phyloP scores from a whole-genome alignment of 2,329 filamentous ascomycete genomes.

The Exophiala oligosperma region DNA sequence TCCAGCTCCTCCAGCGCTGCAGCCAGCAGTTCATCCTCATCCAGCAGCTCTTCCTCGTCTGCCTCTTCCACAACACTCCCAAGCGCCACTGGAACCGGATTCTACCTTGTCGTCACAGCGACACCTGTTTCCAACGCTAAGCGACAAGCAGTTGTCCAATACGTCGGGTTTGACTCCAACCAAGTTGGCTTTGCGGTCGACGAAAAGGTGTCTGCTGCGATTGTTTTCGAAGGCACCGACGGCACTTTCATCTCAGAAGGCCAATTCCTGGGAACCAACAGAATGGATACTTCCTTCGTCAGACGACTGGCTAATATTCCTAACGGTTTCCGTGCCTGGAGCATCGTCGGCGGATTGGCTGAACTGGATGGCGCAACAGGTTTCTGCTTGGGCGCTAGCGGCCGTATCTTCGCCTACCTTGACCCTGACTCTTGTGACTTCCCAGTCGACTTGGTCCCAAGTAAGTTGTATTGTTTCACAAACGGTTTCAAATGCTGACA shows the following conservation, averaged over 20 bases:
- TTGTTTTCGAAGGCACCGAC: conserved; percentile 1
- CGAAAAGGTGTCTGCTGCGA: neutral
- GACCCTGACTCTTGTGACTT: neutral
- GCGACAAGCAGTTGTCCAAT: neutral
- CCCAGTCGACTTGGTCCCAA: neutral
- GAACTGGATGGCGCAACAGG: conserved; percentile 1
- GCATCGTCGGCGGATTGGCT: neutral
- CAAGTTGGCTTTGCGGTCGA: conserved; percentile 1
- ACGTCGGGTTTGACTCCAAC: conserved; percentile 2
- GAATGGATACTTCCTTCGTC: neutral
- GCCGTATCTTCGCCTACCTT: neutral
- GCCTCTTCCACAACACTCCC: neutral
- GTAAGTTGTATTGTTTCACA: neutral
- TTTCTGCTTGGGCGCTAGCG: neutral
- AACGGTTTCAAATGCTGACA: neutral
- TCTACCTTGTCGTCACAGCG: neutral
- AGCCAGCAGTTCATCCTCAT: neutral
- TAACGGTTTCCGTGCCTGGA: neutral
- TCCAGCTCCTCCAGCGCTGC: neutral
- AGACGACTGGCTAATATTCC: neutral
- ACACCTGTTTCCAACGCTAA: neutral
- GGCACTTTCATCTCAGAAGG: conserved; percentile 3
- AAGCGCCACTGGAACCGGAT: neutral
- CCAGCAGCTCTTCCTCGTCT: conserved; percentile 1
- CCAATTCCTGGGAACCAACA: neutral